Evolutionary conservation across 2,329 filamentous ascomycete genomes (phyloP).

Genomic region (Fusarium mundagurra): DNA sequence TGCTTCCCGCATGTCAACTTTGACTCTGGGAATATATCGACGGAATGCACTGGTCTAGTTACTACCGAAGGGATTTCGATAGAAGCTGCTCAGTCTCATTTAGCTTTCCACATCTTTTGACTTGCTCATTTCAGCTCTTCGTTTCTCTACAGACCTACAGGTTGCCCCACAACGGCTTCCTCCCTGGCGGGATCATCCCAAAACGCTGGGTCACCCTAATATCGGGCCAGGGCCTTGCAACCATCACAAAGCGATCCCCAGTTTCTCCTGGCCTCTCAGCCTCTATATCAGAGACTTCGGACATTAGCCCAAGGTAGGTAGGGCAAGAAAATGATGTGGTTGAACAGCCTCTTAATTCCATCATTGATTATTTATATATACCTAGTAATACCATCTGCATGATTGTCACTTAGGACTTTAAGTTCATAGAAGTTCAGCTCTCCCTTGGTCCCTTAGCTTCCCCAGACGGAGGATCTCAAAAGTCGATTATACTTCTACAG

Average conservation of each 20-base stretch:
- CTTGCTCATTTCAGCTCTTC: not conserved
- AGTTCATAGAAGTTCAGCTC: not conserved
- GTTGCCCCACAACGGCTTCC: slow-evolving; percentile 33
- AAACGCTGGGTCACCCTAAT: slow-evolving; percentile 38
- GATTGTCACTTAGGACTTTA: not conserved
- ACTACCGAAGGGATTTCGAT: not conserved
- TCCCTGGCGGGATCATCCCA: slow-evolving; percentile 30
- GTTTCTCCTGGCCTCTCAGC: not conserved
- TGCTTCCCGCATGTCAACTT: not conserved
- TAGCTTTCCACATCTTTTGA: not conserved
- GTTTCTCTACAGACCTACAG: not conserved
- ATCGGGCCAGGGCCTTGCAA: slow-evolving; percentile 34
- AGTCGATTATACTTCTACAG: not conserved
- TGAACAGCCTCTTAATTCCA: not conserved
- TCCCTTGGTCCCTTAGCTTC: not conserved
- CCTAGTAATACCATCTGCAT: not conserved
- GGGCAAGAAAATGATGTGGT: not conserved
- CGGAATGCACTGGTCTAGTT: not conserved
- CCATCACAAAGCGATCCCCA: slow-evolving; percentile 30
- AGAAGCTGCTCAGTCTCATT: not conserved
- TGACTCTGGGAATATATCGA: not conserved
- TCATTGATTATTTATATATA: not conserved
- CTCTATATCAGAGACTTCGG: not conserved
- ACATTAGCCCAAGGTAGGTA: not conserved
- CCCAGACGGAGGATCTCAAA: not conserved